These are phyloP conservation scores for Eucalyptus curtisii DNA, from an alignment of 345 rosid genomes.

Conservation along the genomic window DNA sequence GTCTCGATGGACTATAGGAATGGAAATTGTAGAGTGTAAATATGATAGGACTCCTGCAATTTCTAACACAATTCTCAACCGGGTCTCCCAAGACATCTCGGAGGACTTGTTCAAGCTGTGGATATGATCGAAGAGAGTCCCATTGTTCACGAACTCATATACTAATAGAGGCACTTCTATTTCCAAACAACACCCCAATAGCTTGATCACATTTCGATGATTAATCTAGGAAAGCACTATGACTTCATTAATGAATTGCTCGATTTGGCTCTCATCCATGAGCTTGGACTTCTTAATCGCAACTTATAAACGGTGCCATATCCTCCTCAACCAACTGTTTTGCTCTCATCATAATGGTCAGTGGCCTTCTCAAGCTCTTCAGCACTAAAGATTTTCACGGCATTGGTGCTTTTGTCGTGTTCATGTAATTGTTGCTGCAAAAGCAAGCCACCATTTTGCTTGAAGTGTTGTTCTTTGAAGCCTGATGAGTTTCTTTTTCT, in stretches of 20 bases:
- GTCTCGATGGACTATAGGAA: constrained; percentile 23
- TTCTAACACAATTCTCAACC: constrained; percentile 17
- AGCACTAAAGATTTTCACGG: constrained; percentile 8
- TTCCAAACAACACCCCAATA: constrained; percentile 36
- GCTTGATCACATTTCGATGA: constrained; percentile 27
- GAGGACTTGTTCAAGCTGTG: constrained; percentile 2
- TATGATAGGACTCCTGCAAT: constrained; percentile 17
- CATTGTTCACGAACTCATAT: constrained; percentile 21
- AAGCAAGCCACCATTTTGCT: constrained; percentile 21
- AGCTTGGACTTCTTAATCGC: constrained; percentile 37
- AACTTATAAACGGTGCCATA: constrained; percentile 31
- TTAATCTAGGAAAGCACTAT: constrained; percentile 29
- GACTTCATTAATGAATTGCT: constrained; percentile 34
- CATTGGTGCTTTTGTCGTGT: neutral
- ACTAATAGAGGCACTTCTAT: constrained; percentile 30
- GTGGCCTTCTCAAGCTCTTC: constrained; percentile 26
- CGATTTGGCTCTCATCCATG: constrained; percentile 20
- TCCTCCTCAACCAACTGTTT: constrained; percentile 25
- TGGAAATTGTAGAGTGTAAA: constrained; percentile 12
- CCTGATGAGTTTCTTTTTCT: neutral
- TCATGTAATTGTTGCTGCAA: constrained; percentile 9
- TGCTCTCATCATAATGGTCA: constrained; percentile 8
- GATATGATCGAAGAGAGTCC: constrained; percentile 26
- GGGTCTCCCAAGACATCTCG: constrained; percentile 9
- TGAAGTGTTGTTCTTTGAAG: constrained; percentile 1